Evolutionary conservation across 2,329 filamentous ascomycete species (phyloP).

Genomic region (Gyromitra esculenta): DNA sequence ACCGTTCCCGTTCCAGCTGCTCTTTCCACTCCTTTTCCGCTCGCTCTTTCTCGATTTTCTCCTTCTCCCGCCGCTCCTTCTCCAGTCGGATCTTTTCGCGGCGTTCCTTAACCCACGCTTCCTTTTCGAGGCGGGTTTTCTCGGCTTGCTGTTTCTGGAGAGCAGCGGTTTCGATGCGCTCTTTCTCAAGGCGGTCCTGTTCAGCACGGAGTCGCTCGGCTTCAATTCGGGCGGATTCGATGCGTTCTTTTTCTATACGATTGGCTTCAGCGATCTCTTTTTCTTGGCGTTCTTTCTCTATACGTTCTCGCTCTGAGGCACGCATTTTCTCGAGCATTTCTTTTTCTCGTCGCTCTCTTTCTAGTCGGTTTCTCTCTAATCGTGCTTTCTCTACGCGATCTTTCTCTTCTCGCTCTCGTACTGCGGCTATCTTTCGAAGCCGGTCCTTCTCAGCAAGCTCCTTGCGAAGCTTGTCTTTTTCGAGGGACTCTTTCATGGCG

Average conservation of each 20-base stretch:
- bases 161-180: slow-evolving; percentile 36
- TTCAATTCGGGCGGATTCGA: slow-evolving; percentile 57
- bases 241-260: slow-evolving; percentile 37
- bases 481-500: slow-evolving; percentile 39
- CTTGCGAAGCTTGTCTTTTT: slow-evolving; percentile 61
- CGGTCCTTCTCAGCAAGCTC: slow-evolving; percentile 43
- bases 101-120: slow-evolving; percentile 46
- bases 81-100: slow-evolving; percentile 50
- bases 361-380: slow-evolving; percentile 41
- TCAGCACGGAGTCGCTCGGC: slow-evolving; percentile 60
- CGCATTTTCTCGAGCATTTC: slow-evolving; percentile 61
- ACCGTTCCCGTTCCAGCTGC: slow-evolving; percentile 36
- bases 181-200: slow-evolving; percentile 60
- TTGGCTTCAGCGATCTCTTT: slow-evolving; percentile 61
- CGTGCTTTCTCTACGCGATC: slow-evolving; percentile 46
- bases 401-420: slow-evolving; percentile 41
- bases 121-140: slow-evolving; percentile 35
- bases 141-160: slow-evolving; percentile 44
- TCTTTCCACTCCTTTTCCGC: slow-evolving; percentile 41
- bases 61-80: slow-evolving; percentile 51
- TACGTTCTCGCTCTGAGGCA: slow-evolving; percentile 41
- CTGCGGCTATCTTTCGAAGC: slow-evolving; percentile 61
- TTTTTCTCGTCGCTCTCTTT: slow-evolving; percentile 59
- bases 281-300: slow-evolving; percentile 43
- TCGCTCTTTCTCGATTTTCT: slow-evolving; percentile 41